Evolutionary conservation across 495 filamentous ascomycete species (phyloP), one percentile per base, ranked within the genome.

Genomic region (Parmelia sp.): DNA sequence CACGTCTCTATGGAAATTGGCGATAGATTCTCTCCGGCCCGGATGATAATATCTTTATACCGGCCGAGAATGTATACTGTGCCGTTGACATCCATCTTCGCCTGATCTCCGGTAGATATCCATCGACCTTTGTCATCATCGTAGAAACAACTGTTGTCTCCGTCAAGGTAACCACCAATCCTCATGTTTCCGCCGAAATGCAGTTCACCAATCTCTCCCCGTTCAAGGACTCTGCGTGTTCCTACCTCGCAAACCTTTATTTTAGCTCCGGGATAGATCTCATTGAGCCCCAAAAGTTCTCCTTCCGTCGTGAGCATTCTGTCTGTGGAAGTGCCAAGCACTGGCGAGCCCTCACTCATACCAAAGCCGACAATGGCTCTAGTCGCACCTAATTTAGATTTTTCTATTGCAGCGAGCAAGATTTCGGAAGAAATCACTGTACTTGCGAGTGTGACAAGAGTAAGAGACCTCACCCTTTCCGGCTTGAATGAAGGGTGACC

Each of bases 41-140:
- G 73, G 39, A 81, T 78, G 62, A 83, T 79, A 39, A 77, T 65
- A 60, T 82, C 80, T 62, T 82, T 83, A 68, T 78, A 77, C 39
- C 79, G 66, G 4, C 80, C 79, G 47, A 76, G 58, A 11, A 83
- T 69, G 19, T 72, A 70, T 2, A 80, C 55, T 17, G 66, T 71
- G 14, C 72, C 74, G 36, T 75, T 68, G 1, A 66, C 58, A 49
- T 73, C 71, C 56, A 82, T 77, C 35, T 73, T 58, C 0, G 75
- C 80, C 67, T 78, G 73, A 62, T 83, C 80, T 10, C 79, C 79
- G 36, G 77, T 76, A n/a, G 59, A 58, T 23, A 79, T 67, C 80
- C 80, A 82, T 15, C 51, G 53, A 7, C 66, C 66, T 3, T 66
- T 64, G 37, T 74, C 69, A 21, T 76, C 74, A 2, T 61, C 65